phyloP scores from a whole-genome alignment of 805 yeast species.

The Candida awuae region DNA sequence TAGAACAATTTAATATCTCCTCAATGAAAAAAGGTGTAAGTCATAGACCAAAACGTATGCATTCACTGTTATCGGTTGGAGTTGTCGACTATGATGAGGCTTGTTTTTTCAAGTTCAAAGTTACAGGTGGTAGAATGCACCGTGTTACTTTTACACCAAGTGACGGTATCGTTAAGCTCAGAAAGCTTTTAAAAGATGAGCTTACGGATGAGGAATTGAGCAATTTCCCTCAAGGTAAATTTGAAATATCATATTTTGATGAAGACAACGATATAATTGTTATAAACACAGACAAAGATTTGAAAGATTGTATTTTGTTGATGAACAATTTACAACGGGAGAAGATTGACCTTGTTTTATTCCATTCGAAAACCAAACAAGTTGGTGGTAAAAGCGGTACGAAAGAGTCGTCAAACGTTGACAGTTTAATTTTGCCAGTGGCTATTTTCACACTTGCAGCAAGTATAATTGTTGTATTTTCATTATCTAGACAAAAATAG shows the following conservation, averaged over 20 bases:
- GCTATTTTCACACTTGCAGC: constrained; percentile 53
- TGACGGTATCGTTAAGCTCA: constrained; percentile 46
- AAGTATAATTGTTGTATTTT: constrained; percentile 47
- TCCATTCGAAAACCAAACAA: constrained; percentile 45
- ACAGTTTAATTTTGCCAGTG: constrained; percentile 45
- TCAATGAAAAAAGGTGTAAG: constrained; percentile 9
- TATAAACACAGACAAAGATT: constrained; percentile 65
- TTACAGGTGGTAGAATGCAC: constrained; percentile 72
- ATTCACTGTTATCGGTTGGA: constrained; percentile 8
- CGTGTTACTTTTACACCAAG: constrained; percentile 51
- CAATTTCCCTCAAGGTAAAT: constrained; percentile 24
- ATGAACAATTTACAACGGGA: constrained; percentile 40
- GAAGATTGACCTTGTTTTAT: constrained; percentile 67
- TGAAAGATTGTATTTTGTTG: constrained; percentile 61
- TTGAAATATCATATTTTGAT: constrained; percentile 70
- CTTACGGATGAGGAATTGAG: constrained; percentile 14
- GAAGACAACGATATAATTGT: constrained; percentile 81
- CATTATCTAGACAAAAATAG: constrained; percentile 14
- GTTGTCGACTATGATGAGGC: constrained; percentile 25
- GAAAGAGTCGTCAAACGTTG: constrained; percentile 29
- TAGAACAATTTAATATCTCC: constrained; percentile 12
- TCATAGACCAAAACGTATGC: constrained; percentile 2
- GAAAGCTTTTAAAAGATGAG: constrained; percentile 36
- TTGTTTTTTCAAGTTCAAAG: constrained; percentile 65
- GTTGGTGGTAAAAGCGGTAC: constrained; percentile 10